These are phyloP conservation scores for Cordyceps cicadae DNA, from an alignment of 2,329 filamentous ascomycete genomes.

Conservation along the genomic window DNA sequence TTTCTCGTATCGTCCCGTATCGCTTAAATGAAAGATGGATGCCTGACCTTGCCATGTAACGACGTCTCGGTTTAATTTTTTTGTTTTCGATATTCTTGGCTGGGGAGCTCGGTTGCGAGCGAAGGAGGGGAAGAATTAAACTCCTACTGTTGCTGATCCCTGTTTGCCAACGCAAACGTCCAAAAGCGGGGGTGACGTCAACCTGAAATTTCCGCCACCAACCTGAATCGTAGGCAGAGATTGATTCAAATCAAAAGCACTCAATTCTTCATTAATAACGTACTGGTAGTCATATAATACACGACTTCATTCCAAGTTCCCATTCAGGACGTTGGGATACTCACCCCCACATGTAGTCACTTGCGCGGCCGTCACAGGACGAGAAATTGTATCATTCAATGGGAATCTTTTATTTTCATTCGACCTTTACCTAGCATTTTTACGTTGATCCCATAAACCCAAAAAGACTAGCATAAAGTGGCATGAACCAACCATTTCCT, in stretches of 20 bases:
- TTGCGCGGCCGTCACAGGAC: neutral
- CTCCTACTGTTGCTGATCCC: conserved; percentile 3
- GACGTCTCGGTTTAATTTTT: neutral
- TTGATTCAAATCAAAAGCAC: no score
- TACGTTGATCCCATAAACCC: conserved; percentile 29
- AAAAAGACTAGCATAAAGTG: conserved; percentile 28
- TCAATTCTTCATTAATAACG: no score
- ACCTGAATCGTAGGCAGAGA: neutral
- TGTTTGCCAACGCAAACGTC: neutral
- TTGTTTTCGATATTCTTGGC: neutral
- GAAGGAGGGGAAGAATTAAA: neutral
- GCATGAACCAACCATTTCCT: conserved; percentile 35
- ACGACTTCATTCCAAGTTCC: neutral
- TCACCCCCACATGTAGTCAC: neutral
- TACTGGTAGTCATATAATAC: neutral
- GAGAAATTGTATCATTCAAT: conserved; percentile 9
- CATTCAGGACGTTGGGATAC: neutral
- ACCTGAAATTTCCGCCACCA: neutral
- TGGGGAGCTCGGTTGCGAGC: neutral
- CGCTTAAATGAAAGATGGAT: neutral
- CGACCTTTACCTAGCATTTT: conserved; percentile 27
- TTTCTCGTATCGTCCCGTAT: conserved; percentile 1
- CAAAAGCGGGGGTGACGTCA: conserved; percentile 27
- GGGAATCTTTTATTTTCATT: conserved; percentile 28
- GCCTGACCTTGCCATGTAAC: neutral